Evolutionary conservation across 1,284 basidiomycete species (phyloP).

Genomic region (Apiotrichum sp.): DNA sequence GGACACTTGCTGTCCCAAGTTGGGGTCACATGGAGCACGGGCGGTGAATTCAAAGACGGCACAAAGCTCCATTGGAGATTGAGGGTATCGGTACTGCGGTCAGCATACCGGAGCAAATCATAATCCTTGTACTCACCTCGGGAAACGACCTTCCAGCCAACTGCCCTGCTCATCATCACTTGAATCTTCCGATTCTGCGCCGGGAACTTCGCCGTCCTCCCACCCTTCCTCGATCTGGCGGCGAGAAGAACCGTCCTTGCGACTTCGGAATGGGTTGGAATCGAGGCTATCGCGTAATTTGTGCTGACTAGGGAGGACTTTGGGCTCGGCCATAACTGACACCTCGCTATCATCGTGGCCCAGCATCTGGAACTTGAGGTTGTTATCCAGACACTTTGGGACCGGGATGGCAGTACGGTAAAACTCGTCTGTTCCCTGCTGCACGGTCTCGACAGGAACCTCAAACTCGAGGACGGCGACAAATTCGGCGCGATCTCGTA

Average conservation of each 20-base stretch:
- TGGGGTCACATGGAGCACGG: constrained; percentile 25
- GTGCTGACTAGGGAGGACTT: constrained; percentile 25
- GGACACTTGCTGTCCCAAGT: constrained; percentile 19
- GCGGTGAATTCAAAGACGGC: constrained; percentile 10
- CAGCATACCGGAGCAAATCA: neutral
- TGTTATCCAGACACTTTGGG: constrained; percentile 39
- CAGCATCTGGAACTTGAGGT: constrained; percentile 31
- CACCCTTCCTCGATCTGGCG: constrained; percentile 26
- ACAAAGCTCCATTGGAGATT: constrained; percentile 33
- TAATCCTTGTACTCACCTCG: constrained; percentile 22
- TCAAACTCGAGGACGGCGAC: constrained; percentile 33
- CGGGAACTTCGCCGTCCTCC: constrained; percentile 34
- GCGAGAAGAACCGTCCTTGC: neutral
- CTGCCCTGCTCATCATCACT: constrained; percentile 19
- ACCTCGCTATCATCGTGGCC: constrained; percentile 20
- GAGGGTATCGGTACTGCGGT: constrained; percentile 30
- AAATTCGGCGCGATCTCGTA: constrained; percentile 30
- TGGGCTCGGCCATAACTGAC: constrained; percentile 33
- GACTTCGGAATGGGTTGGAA: constrained; percentile 4
- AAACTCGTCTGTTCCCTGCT: constrained; percentile 12
- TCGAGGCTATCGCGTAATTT: constrained; percentile 20
- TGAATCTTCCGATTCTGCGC: constrained; percentile 20
- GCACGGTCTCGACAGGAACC: constrained; percentile 22
- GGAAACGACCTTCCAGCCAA: constrained; percentile 39
- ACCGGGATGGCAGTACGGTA: constrained; percentile 18